phyloP scores from a whole-genome alignment of 225 moss, liverwort and hornwort species.

The Pleurozium schreberi region DNA sequence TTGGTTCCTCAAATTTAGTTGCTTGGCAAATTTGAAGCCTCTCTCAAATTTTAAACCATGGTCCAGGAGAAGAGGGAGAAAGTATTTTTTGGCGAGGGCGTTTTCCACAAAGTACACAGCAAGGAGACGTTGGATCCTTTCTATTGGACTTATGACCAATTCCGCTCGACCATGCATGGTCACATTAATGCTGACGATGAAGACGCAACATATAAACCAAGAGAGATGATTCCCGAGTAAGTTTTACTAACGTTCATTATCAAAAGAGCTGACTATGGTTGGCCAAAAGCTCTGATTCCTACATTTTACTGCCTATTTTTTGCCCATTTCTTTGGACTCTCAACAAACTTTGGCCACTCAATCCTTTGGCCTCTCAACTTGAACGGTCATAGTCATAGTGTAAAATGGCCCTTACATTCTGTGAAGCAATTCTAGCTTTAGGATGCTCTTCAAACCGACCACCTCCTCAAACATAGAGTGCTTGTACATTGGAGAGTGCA shows the following conservation, averaged over 20 bases:
- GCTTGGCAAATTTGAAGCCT: background rate
- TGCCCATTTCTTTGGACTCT: too few relatives aligned
- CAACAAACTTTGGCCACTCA: too few relatives aligned
- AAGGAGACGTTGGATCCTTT: constrained; percentile 35
- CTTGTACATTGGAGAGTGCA: too few relatives aligned
- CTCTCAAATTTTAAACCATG: background rate
- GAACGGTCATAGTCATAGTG: too few relatives aligned
- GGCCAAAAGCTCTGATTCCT: too few relatives aligned
- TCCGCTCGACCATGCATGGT: constrained; percentile 43
- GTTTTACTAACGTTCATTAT: too few relatives aligned
- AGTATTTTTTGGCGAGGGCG: constrained; percentile 26
- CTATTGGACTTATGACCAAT: constrained; percentile 38
- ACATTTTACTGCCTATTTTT: too few relatives aligned
- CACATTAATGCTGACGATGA: constrained; percentile 49
- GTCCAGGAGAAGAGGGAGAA: constrained; percentile 48
- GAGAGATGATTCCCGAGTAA: constrained; percentile 37
- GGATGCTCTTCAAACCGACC: background rate
- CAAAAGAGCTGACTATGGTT: too few relatives aligned
- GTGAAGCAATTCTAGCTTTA: background rate
- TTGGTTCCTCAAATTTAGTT: background rate
- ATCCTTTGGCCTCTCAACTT: too few relatives aligned
- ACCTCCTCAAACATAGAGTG: too few relatives aligned
- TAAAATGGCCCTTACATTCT: too few relatives aligned
- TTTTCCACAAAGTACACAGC: constrained; percentile 23
- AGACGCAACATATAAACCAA: constrained; percentile 35